Evolutionary conservation across 2,329 filamentous ascomycete species (phyloP).

Genomic region (Fusarium nygamai): DNA sequence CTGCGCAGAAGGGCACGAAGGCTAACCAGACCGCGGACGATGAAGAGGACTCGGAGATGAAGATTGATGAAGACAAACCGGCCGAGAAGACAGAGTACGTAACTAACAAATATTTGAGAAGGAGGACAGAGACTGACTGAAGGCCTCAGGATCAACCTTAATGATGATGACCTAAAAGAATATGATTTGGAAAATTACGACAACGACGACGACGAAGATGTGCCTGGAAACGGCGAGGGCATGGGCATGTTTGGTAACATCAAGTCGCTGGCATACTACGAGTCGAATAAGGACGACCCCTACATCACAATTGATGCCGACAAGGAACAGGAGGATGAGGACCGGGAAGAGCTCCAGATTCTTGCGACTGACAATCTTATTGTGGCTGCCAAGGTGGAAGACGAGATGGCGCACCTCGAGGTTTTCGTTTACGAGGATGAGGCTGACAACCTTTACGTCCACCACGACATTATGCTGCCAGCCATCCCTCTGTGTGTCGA

Average conservation of each 20-base stretch:
- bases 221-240: slow-evolving; percentile 66
- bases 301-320: slow-evolving; percentile 90
- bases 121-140: slow-evolving; percentile 16
- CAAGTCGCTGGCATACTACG: slow-evolving; percentile 92
- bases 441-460: slow-evolving; percentile 96
- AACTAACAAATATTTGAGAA: neutral
- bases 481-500: slow-evolving; percentile 95
- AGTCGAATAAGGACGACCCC: slow-evolving; percentile 92
- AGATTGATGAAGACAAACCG: slow-evolving; percentile 44
- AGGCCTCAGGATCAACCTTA: slow-evolving; percentile 54
- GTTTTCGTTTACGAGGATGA: slow-evolving; percentile 97
- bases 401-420: slow-evolving; percentile 95
- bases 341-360: slow-evolving; percentile 93
- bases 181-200: slow-evolving; percentile 98
- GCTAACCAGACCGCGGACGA: slow-evolving; percentile 43
- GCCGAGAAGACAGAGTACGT: slow-evolving; percentile 52
- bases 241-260: slow-evolving; percentile 96
- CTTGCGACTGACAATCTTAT: slow-evolving; percentile 92
- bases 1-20: slow-evolving; percentile 43
- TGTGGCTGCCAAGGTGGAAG: slow-evolving; percentile 92
- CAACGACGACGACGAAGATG: slow-evolving; percentile 72
- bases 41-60: slow-evolving; percentile 49
- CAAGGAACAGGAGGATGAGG: slow-evolving; percentile 78
- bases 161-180: slow-evolving; percentile 92
- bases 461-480: slow-evolving; percentile 99